Evolutionary conservation across 257 asterid species (phyloP), one percentile per base, ranked within the genome.

Genomic region (Marsdenia floribunda): DNA sequence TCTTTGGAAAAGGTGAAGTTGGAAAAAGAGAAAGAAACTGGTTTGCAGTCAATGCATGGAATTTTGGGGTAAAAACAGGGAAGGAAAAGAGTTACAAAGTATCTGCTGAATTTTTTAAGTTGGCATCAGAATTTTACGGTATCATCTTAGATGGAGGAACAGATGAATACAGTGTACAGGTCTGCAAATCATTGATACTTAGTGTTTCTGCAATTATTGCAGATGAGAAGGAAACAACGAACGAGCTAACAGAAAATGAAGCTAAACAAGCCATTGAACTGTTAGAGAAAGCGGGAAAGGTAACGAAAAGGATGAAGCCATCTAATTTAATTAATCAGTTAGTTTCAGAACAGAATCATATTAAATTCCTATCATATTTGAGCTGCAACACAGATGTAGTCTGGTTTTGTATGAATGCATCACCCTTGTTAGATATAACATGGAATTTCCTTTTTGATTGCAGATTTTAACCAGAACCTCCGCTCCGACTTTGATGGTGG

Each of bases 11-110:
- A 78, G 90, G 86, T 16, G 96, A 90, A 81, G 90, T 86, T 49
- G 99, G 98, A 58, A 87, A 83, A 80, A 85, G 99, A 71, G 99
- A 95, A 78, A 88, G 79, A 82, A 90, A 90, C 44, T 95, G 99
- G 99, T 85, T 95, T 81, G 93, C 97, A 21, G 91, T 80, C 76
- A 87, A 87, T 71, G 83, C 97, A 47, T 95, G 97, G 96, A 95
- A 95, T 82, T 76, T 80, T 44, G 99, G 99, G 59, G 90, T 86
- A 74, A 87, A 87, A 80, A 85, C 86, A 22, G 98, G 93, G 78
- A 91, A 90, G 83, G 85, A 79, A 72, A 87, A 87, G 46, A 83
- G 83, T 65, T 92, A 85, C 52, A 84, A 86, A 33, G 70, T 89
- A 66, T 84, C 91, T 72, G 86, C 93, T 4, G 94, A 92, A 65